Evolutionary conservation across 2,329 filamentous ascomycete genomes (phyloP), one percentile per base, ranked within the genome.

Genomic region (Epichloe amarillans): DNA sequence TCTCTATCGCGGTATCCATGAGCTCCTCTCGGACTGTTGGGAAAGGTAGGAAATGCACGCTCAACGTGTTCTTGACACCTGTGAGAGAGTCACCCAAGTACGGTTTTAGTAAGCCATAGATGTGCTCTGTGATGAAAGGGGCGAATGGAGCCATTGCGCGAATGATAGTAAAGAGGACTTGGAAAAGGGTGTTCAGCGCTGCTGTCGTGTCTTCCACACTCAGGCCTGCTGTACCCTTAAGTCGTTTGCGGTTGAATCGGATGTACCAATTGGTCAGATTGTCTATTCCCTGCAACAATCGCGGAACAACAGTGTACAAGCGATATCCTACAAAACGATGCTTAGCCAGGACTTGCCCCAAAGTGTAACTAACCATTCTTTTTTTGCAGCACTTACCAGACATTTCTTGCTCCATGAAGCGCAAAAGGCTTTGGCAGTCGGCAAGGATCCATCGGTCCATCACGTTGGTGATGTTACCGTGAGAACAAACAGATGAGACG

Each of bases 261-360:
- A 94, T 94, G 70, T 93, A 94, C 88, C 87, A 94, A 68, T 95
- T 94, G 8, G 88, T 93, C 17, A 84, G 84, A 67, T 90, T 86
- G 61, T 94, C 88, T 57, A 94, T 90, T 62, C 90, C 74, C 51
- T 75, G 75, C 19, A 90, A 74, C 53, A 94, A 70, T 52, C 84
- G 76, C 6, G 88, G 88, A 47, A 94, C 87, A 39, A 94, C 88
- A 2, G 88, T 94, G 68, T 93, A 94, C 40, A 87, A 68, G 35
- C 83, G 81, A 64, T 86, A 86, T 15, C 33, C 44, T 46, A 46
- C 7, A 5, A 38, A 38, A 30, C 26, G 26, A 30, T 30, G 26
- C 8, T 30, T 11, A 30, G 26, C 26, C 26, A 30, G 1, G 26
- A 30, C 26, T 30, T 30, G 8, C 26, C 8, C 8, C 26, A 11